Conservation (phyloP, 1,284 basidiomycete genomes). For the Omphalotus olearius region DNA sequence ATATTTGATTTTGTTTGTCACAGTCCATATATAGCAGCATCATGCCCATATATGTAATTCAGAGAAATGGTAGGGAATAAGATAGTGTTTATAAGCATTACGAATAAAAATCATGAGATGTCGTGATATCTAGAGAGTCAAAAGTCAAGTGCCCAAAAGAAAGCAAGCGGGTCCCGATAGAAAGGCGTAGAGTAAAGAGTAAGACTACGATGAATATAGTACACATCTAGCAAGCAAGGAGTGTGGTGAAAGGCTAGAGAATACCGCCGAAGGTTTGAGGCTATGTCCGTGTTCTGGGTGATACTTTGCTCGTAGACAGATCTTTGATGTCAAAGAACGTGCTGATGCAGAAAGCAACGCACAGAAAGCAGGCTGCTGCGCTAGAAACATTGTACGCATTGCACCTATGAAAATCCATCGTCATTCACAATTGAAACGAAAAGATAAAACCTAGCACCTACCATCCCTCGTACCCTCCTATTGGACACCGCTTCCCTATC, state of each 20-base stretch:
- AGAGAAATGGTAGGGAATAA: too few species aligned
- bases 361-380: slow-evolving; percentile 54
- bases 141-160: background rate
- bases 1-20: too few species aligned
- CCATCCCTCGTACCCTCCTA: slow-evolving; percentile 60
- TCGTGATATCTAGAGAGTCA: too few species aligned
- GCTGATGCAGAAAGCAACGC: slow-evolving; percentile 49
- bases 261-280: background rate
- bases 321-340: slow-evolving; percentile 66
- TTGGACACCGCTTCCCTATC: slow-evolving; percentile 58
- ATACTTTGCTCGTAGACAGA: slow-evolving; percentile 49
- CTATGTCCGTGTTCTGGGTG: slow-evolving; percentile 36
- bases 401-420: slow-evolving; percentile 42
- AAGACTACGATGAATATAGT: background rate
- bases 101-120: slow-evolving; percentile 1
- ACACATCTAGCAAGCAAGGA: background rate
- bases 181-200: background rate
- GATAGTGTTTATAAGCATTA: slow-evolving; percentile 3
- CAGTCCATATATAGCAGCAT: too few species aligned
- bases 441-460: slow-evolving; percentile 27
- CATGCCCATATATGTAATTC: too few species aligned
- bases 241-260: background rate
- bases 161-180: slow-evolving; percentile 2
- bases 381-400: slow-evolving; percentile 64
- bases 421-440: slow-evolving; percentile 3